Evolutionary conservation across 805 yeast genomes (phyloP), one percentile per base, ranked within the genome.

Genomic region (Teunomyces stri): DNA sequence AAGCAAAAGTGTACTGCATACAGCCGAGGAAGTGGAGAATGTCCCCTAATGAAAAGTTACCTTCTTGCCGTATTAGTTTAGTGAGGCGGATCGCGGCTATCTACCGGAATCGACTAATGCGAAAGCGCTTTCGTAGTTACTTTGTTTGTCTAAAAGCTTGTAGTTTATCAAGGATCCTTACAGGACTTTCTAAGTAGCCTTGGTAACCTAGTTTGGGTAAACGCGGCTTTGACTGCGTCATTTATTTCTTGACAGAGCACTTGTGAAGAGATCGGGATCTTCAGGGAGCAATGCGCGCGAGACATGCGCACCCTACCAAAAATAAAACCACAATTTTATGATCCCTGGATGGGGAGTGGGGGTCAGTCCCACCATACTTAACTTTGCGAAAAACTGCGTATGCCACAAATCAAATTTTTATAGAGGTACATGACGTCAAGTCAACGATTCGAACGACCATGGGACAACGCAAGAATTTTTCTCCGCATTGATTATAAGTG

Each of bases 41-140:
- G 12, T 13, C 34, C 13, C 7, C 18, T 13, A 31, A n/a, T 10
- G 34, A 31, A 31, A 30, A 31, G 16, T 31, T 13, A 13, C 9
- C 16, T 6, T 7, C 9, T 31, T 31, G 16, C 34, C 34, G 34
- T 13, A 31, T 31, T 31, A 5, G 34, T 31, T 13, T 31, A 31
- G 16, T 6, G 34, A 31, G 40, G 40, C 40, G 40, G 40, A 37
- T 37, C 40, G 40, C 40, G 40, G 40, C 40, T 22, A 21, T n/a
- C 34, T 31, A 12, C 11, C 18, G 10, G 22, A n/a, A 6, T 37
- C 40, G 28, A 12, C 9, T 2, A 5, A 15, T n/a, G 12, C 5
- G 13, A 37, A 37, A 37, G 40, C 40, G 40, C 40, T n/a, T 37
- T 37, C 25, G 4, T 12, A 4, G 20, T 37, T 37, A 37, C 40